These are phyloP conservation scores for Clitopilus passeckerianus DNA, from an alignment of 768 basidiomycete species.

Conservation along the genomic window DNA sequence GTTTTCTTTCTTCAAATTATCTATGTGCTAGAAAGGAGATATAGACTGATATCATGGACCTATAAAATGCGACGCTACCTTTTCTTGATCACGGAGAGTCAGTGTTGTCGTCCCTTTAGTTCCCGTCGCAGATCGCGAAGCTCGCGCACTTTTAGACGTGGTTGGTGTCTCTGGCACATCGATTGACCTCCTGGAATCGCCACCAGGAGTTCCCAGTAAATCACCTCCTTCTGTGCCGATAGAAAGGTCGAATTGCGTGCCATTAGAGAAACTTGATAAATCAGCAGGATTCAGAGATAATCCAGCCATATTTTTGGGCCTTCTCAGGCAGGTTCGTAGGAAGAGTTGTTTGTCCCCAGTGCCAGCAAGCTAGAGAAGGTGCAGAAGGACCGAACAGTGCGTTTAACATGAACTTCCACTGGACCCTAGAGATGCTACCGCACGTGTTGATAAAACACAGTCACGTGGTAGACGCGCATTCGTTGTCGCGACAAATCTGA, in stretches of 20 bases:
- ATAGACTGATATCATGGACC: neutral
- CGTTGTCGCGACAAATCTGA: neutral
- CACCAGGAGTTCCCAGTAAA: conserved; percentile 50
- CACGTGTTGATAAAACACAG: neutral
- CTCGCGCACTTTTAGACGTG: conserved; percentile 38
- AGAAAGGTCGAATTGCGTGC: conserved; percentile 55
- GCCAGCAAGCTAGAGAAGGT: neutral
- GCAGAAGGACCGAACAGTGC: neutral
- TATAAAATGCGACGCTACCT: conserved; percentile 40
- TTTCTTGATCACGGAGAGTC: conserved; percentile 94
- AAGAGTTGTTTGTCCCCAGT: neutral
- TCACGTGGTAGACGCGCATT: neutral
- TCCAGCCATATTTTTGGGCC: neutral
- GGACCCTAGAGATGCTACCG: neutral
- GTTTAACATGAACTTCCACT: neutral
- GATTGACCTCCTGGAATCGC: conserved; percentile 29
- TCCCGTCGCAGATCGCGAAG: conserved; percentile 26
- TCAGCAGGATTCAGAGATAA: conserved; percentile 19
- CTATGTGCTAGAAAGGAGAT: conserved; percentile 66
- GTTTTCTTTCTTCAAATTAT: conserved; percentile 94
- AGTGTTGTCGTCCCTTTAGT: conserved; percentile 44
- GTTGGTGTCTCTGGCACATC: conserved; percentile 48
- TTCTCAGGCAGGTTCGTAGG: neutral
- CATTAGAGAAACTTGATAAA: conserved; percentile 35
- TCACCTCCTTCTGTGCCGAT: conserved; percentile 50